Evolutionary conservation across 2,329 filamentous ascomycete species (phyloP).

Genomic region (Trichoderma semiorbis): DNA sequence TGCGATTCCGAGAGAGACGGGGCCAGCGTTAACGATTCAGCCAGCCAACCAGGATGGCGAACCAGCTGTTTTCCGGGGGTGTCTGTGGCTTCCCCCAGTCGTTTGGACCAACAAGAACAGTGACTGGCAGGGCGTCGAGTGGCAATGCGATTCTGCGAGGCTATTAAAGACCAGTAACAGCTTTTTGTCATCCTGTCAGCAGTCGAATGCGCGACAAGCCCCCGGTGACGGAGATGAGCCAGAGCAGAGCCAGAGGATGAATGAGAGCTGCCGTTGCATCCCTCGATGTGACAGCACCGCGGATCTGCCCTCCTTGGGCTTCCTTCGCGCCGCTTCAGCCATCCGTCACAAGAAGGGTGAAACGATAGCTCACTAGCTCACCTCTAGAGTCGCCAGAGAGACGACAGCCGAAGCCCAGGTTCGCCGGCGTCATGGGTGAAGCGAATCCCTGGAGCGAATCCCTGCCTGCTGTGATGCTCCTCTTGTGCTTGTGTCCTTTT

Average conservation of each 20-base stretch:
- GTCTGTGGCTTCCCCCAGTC: constrained; percentile 2
- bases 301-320: background rate
- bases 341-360: background rate
- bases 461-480: background rate
- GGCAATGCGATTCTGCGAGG: background rate
- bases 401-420: constrained; percentile 5
- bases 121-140: background rate
- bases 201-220: background rate
- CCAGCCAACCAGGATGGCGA: background rate
- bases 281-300: background rate
- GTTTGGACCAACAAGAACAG: background rate
- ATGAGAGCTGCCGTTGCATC: background rate
- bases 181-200: background rate
- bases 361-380: constrained; percentile 2
- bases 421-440: background rate
- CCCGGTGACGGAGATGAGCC: background rate
- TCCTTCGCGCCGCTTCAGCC: background rate
- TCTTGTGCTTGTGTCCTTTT: background rate
- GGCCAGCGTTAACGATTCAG: constrained; percentile 11
- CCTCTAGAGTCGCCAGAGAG: background rate
- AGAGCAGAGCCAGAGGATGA: background rate
- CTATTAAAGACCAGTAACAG: background rate
- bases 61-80: constrained; percentile 9
- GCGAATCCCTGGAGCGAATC: background rate
- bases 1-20: constrained; percentile 5